Evolutionary conservation across 2,329 filamentous ascomycete species (phyloP), one percentile per base, ranked within the genome.

Genomic region (Metarhizium sp.): DNA sequence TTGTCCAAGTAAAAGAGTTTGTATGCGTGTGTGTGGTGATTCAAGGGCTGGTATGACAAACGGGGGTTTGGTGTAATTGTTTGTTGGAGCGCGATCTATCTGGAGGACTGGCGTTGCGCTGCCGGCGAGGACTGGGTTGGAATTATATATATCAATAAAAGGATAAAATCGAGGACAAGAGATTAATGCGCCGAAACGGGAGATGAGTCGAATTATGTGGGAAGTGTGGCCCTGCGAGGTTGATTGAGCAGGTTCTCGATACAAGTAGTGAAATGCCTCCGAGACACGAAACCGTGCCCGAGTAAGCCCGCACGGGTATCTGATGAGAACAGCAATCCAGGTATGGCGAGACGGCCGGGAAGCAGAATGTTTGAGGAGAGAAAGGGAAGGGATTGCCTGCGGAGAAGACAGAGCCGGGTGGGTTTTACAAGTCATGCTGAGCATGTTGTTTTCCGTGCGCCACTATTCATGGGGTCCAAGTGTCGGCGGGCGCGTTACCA

Each of bases 171-270:
- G n/a, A 18, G n/a, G 40, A 16, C 7, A 46, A 4, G 6, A 25
- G 20, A 46, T 4, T 4, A 1, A 25, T 25, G 43, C 18, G 43
- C 43, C 43, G 43, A 46, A 46, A 46, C n/a, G 8, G 25, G 18
- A 46, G 43, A 25, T 25, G 25, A 25, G 25, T 25, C 25, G 25
- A 25, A 25, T 25, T 25, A 25, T 25, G 25, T 25, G 25, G 25
- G 25, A 25, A 25, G 25, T 25, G 43, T 46, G 43, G 13, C 6
- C 20, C 8, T 5, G n/a, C 43, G 50, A 43, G 50, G 10, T 45
- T 18, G 3, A 47, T 53, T 47, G 51, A 53, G 51, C 51, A 53
- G n/a, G 5, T 53, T 53, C 51, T 53, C 42, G 51, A 53, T 8
- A 52, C 38, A 7, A 36, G 11, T 13, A 32, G 6, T 40, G 51